Conservation (phyloP, 164 flowering plant genomes). For the Berberis thunbergii region DNA sequence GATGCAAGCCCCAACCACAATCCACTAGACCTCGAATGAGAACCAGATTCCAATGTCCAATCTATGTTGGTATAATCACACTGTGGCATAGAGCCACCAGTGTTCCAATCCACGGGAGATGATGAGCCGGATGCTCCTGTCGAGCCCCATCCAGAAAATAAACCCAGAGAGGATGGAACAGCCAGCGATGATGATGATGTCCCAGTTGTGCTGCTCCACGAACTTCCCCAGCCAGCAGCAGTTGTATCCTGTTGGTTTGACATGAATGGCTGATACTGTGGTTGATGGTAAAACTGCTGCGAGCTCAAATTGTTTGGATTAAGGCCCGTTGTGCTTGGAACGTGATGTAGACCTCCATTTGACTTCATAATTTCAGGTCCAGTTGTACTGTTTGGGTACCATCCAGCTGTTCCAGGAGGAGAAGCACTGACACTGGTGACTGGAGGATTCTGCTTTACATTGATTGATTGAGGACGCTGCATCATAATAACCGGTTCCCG, state of each 20-base stretch:
- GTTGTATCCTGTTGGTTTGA: conserved; percentile 23
- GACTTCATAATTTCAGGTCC: conserved; percentile 32
- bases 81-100: conserved; percentile 33
- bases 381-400: conserved; percentile 29
- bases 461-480: conserved; percentile 62
- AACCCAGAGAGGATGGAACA: conserved; percentile 56
- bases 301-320: conserved; percentile 18
- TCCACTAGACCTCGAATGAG: conserved; percentile 23
- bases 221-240: conserved; percentile 14
- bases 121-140: conserved; percentile 44
- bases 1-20: conserved; percentile 33
- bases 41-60: conserved; percentile 50
- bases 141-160: conserved; percentile 52
- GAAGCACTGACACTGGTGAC: conserved; percentile 28
- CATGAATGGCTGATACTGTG: conserved; percentile 23
- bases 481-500: conserved; percentile 72
- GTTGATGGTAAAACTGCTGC: conserved; percentile 36
- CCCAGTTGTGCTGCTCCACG: conserved; percentile 24
- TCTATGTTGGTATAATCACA: conserved; percentile 69
- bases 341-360: conserved; percentile 19
- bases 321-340: conserved; percentile 16
- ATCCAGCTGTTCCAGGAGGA: conserved; percentile 34
- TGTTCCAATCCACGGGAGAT: conserved; percentile 64
- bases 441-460: conserved; percentile 18
- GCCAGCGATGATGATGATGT: conserved; percentile 27